Conservation (phyloP, 2,329 filamentous ascomycete species). For the Alternaria incomplexa region DNA sequence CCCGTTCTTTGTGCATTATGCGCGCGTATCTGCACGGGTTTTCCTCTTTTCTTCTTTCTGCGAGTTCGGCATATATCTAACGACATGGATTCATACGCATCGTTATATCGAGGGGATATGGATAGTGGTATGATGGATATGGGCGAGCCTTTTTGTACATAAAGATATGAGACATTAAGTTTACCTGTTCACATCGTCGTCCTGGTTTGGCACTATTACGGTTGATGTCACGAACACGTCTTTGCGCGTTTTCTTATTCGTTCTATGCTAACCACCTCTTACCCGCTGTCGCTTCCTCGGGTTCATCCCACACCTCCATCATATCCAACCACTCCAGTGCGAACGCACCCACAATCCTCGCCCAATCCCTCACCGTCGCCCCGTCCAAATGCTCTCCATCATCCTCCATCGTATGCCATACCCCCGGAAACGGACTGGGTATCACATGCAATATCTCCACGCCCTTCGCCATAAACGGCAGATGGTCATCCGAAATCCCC, state of each 20-base stretch:
- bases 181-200: neutral
- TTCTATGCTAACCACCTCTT: neutral
- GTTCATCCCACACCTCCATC: constrained; percentile 54
- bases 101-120: constrained; percentile 8
- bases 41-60: neutral
- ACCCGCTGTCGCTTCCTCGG: neutral
- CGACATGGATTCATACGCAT: constrained; percentile 15
- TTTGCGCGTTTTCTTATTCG: neutral
- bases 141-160: constrained; percentile 18
- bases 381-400: constrained; percentile 84
- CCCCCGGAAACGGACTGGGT: constrained; percentile 76
- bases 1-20: constrained; percentile 13
- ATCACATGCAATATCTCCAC: constrained; percentile 92
- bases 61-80: constrained; percentile 9
- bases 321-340: constrained; percentile 92
- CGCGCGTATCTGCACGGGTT: neutral
- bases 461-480: constrained; percentile 86
- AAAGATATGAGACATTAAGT: constrained; percentile 8
- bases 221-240: neutral
- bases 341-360: constrained; percentile 81
- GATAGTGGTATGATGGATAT: constrained; percentile 9
- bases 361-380: constrained; percentile 84
- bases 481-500: constrained; percentile 83
- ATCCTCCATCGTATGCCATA: constrained; percentile 88
- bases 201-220: neutral